These are phyloP conservation scores for Penicillium sp. DNA, from an alignment of 2,329 filamentous ascomycete species.

Conservation along the genomic window DNA sequence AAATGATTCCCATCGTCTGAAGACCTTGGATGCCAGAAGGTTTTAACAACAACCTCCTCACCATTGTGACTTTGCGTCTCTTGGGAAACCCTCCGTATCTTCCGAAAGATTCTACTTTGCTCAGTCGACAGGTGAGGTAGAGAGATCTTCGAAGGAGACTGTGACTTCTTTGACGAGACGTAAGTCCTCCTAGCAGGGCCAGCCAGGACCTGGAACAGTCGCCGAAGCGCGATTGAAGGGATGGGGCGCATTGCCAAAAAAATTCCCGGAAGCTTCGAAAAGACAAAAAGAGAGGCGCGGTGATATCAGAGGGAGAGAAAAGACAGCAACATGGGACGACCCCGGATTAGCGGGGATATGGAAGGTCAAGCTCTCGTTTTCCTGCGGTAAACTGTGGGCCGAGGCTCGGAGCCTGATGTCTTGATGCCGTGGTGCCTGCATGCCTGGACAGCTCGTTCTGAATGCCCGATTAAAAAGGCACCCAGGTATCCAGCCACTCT, in stretches of 20 bases:
- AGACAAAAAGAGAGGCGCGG: neutral
- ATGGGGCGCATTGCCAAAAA: conserved; percentile 7
- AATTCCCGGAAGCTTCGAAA: too few species aligned
- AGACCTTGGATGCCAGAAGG: neutral
- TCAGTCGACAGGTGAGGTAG: neutral
- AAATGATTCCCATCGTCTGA: neutral
- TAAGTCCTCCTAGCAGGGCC: conserved; percentile 11
- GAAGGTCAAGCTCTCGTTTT: neutral
- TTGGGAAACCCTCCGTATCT: neutral
- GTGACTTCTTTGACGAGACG: conserved; percentile 5
- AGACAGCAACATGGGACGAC: conserved; percentile 10
- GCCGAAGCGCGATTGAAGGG: conserved; percentile 3
- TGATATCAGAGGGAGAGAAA: neutral
- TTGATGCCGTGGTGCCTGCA: neutral
- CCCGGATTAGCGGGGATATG: neutral
- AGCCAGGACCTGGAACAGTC: conserved; percentile 6
- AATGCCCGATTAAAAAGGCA: neutral
- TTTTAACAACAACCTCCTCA: neutral
- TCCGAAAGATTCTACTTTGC: too few species aligned
- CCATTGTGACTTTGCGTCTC: neutral
- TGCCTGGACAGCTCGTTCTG: neutral
- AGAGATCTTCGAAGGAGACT: neutral
- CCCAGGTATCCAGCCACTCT: neutral
- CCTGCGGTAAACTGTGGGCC: neutral
- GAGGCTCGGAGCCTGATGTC: neutral